phyloP scores from a whole-genome alignment of 345 rosid genomes.

The Eucalyptus cladocalyx region DNA sequence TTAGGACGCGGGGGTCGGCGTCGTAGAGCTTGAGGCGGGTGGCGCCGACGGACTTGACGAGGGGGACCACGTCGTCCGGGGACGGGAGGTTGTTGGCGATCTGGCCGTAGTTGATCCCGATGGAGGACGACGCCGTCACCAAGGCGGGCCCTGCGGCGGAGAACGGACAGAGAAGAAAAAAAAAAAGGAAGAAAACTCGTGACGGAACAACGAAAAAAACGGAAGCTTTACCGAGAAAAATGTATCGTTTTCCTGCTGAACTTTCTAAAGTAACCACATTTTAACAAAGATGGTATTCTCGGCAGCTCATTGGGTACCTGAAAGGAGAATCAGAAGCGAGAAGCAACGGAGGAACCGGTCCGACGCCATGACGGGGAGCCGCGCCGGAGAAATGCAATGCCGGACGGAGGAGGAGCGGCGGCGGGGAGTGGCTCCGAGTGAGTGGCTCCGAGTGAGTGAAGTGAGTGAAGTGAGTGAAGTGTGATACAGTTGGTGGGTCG shows the following conservation, averaged over 20 bases:
- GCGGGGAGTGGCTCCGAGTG: background rate
- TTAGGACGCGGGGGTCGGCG: constrained; percentile 61
- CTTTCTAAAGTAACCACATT: background rate
- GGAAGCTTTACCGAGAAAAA: background rate
- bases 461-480: background rate
- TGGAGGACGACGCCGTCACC: constrained; percentile 15
- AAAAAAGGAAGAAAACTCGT: background rate
- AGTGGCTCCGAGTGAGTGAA: background rate
- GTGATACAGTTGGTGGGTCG: accelerated
- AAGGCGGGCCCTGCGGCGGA: background rate
- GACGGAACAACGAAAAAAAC: background rate
- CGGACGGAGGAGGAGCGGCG: background rate
- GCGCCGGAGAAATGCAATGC: background rate
- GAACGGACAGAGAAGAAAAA: background rate
- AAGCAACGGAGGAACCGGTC: background rate
- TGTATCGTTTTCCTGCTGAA: background rate
- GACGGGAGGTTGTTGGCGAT: constrained; percentile 76
- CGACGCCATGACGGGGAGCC: background rate
- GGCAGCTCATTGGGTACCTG: constrained; percentile 12
- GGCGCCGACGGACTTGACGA: constrained; percentile 82
- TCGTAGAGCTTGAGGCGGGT: constrained; percentile 82
- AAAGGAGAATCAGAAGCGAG: constrained; percentile 9
- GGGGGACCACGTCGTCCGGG: constrained; percentile 61
- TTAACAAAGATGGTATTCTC: background rate
- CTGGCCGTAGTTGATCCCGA: constrained; percentile 92